Percentiles rank a stretch among this genome's conserved stretches.
These are phyloP conservation scores for Dryas drummondii DNA, from an alignment of 306 rosid genomes.

Conservation along the genomic window DNA sequence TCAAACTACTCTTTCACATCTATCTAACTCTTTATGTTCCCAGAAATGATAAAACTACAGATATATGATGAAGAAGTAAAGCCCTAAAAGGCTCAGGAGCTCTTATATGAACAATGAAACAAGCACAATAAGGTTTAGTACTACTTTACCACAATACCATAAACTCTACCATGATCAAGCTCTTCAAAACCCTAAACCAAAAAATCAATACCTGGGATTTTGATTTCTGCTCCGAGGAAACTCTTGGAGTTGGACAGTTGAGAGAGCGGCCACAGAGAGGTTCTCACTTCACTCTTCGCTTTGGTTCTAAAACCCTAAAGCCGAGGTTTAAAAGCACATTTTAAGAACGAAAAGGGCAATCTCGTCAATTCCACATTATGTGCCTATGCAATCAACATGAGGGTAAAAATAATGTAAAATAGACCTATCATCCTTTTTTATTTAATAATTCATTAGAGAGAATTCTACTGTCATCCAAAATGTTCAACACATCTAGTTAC, in stretches of 20 bases:
- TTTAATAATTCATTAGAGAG: neutral
- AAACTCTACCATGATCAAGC: neutral
- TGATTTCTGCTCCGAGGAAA: neutral
- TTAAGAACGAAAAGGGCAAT: neutral
- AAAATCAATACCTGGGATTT: conserved; percentile 2
- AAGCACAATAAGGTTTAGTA: neutral
- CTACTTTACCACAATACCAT: neutral
- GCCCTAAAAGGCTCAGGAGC: neutral
- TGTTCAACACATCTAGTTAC: too few relatives aligned
- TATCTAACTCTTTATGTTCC: neutral
- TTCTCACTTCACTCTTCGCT: conserved; percentile 11
- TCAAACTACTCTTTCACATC: neutral
- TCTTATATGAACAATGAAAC: neutral
- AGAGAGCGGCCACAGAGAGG: conserved; percentile 6
- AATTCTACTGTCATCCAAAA: too few relatives aligned
- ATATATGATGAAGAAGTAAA: too few relatives aligned
- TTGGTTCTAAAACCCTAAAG: conserved; percentile 12
- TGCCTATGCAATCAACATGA: neutral
- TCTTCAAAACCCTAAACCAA: neutral
- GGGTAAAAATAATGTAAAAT: too few relatives aligned
- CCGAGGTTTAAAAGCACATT: conserved; percentile 9
- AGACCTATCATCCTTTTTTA: neutral
- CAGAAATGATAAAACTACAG: neutral
- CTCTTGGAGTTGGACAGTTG: neutral
- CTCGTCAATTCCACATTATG: neutral